Conservation (phyloP, 345 rosid genomes). For the Hypericum androsaemum region DNA sequence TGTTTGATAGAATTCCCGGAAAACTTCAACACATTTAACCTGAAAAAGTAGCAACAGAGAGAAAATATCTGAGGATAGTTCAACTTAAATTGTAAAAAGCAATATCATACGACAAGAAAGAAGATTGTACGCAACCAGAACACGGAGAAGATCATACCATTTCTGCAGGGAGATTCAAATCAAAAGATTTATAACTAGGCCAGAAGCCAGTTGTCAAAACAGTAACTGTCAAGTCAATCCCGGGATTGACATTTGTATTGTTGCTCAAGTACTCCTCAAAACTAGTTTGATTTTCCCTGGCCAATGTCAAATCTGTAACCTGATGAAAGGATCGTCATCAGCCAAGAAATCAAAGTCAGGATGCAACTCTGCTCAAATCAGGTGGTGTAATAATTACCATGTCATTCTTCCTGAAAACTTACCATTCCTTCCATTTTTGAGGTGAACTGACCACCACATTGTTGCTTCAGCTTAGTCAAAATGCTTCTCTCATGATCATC, state of each 20-base stretch:
- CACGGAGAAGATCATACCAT: slow-evolving; percentile 13
- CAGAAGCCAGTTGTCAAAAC: slow-evolving; percentile 29
- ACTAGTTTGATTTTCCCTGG: slow-evolving; percentile 22
- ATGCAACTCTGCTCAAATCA: neutral
- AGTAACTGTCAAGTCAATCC: slow-evolving; percentile 27
- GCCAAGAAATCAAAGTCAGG: neutral
- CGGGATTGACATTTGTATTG: slow-evolving; percentile 23
- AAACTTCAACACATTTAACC: slow-evolving; percentile 39
- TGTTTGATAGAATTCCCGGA: slow-evolving; percentile 44
- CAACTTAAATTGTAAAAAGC: neutral
- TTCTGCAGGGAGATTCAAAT: slow-evolving; percentile 27
- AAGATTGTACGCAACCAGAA: neutral
- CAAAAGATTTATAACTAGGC: slow-evolving; percentile 30
- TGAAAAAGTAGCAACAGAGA: neutral
- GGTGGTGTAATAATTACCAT: neutral
- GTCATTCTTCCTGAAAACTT: neutral
- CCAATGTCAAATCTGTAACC: slow-evolving; percentile 28
- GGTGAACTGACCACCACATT: slow-evolving; percentile 53
- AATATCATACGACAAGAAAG: no score
- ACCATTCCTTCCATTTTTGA: slow-evolving; percentile 41
- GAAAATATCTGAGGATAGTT: neutral
- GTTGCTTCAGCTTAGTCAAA: slow-evolving; percentile 33
- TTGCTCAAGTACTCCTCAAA: slow-evolving; percentile 23
- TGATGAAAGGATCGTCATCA: slow-evolving; percentile 1
- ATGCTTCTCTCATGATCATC: slow-evolving; percentile 28